Evolutionary conservation across 352 stramenopile genomes (phyloP), one percentile per base, ranked within the genome.

Genomic region (Phytophthora capsici): DNA sequence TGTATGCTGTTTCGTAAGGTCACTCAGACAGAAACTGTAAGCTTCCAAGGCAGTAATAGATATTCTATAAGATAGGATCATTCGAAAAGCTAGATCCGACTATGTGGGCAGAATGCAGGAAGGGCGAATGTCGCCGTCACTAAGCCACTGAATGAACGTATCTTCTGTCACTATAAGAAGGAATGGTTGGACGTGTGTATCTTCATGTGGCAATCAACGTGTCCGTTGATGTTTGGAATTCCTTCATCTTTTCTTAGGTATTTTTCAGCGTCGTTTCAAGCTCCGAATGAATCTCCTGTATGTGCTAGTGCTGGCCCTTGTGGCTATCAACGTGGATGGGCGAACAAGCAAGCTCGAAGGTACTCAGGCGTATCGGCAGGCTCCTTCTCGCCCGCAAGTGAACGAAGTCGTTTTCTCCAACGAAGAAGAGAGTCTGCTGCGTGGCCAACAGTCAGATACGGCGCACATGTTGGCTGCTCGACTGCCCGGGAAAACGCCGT

Each of bases 391-490:
- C 13, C 51, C 70, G 3, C 34, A 17, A 19, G 52, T 60, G 17
- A 52, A 7, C 36, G 75, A 84, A 32, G 71, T 76, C 3, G 43
- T 63, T 7, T 91, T 89, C 69, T 74, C 61, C 26, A 69, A 75
- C 66, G 66, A 63, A 2, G 82, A 90, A 44, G 82, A 90, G 40
- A 82, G 72, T 60, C 50, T 89, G 2, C 60, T 90, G 3, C 69
- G 66, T 7, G 57, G 57, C 7, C 73, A 74, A 17, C 73, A 89
- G 38, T 68, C 63, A 51, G 76, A 89, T 20, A 76, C 66, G 3
- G 53, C 65, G 1, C 65, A 78, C 37, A 71, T 69, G 49, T 49
- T 91, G 34, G 63, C 78, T 1, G 65, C 49, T 1, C 34, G 61
- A n/a, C 44, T 91, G 16, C 53, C 55, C 0, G 78, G 69, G 2